Evolutionary conservation across 2,329 filamentous ascomycete genomes (phyloP), one percentile per base, ranked within the genome.

Genomic region (Hypoxylon sp.): DNA sequence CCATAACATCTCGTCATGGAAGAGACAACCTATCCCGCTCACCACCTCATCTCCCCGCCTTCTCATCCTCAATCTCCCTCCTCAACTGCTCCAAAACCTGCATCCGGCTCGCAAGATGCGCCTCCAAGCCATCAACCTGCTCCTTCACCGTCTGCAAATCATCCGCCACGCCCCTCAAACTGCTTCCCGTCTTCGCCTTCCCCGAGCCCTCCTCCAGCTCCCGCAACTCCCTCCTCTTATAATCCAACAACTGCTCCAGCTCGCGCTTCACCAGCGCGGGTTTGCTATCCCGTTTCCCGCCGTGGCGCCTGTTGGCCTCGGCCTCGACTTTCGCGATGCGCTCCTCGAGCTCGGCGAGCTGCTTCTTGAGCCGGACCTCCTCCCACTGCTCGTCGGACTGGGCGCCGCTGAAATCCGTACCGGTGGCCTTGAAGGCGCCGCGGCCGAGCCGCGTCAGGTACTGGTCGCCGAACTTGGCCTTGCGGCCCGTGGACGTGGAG

Each of bases 381-480:
- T 99, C 96, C 94, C 96, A 98, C 78, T 99, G 96, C 58, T 73
- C 73, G 75, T 97, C 95, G 67, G 92, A 92, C 78, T 94, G 93
- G 69, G 93, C 91, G 38, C 87, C 86, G 64, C 90, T 91, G 79
- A 98, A 98, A 82, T 99, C 94, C 1, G 96, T 99, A 25, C 96
- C 96, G 43, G 91, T 85, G 7, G 92, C 88, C 77, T 92, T 91
- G 81, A 96, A 95, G 65, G 88, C 90, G 72, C 91, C 90, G 76
- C 94, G 91, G 57, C 96, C 96, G 41, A 99, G 86, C 11, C 96
- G 90, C 67, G 93, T 97, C 63, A 99, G 88, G 81, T 98, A 99
- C 70, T 97, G 93, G 79, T 99, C 96, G 72, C 96, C 96, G 77
- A 99, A 99, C 82, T 97, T 98, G 74, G 94, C 91, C 82, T 99